Percentiles rank a stretch among this genome's conserved stretches.
Evolutionary conservation across 2,329 filamentous ascomycete species (phyloP).

Genomic region (Aspergillus aculeatus): DNA sequence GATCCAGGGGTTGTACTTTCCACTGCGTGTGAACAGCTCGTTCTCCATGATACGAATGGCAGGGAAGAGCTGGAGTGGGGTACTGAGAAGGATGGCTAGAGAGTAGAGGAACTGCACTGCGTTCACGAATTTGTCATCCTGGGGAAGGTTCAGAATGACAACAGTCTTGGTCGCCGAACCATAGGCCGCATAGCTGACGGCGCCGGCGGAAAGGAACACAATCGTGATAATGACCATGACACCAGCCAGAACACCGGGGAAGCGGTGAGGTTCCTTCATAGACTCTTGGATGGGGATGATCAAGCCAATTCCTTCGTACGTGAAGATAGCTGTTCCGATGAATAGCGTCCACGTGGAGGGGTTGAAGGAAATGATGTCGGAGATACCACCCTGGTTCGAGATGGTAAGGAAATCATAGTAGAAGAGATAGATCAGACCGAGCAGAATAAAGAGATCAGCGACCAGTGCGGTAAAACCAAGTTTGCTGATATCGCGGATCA

Average conservation of each 20-base stretch:
- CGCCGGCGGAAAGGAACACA: conserved; percentile 87
- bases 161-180: conserved; percentile 95
- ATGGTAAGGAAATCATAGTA: conserved; percentile 93
- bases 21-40: conserved; percentile 86
- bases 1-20: conserved; percentile 97
- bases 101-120: conserved; percentile 95
- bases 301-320: conserved; percentile 94
- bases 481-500: conserved; percentile 95
- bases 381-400: conserved; percentile 66
- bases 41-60: conserved; percentile 96
- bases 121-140: conserved; percentile 94
- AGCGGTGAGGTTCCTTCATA: conserved; percentile 88
- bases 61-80: conserved; percentile 93
- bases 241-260: conserved; percentile 79
- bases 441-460: conserved; percentile 89
- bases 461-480: conserved; percentile 91
- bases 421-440: conserved; percentile 89
- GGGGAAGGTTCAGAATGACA: conserved; percentile 90
- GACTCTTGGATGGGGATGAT: conserved; percentile 98
- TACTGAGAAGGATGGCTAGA: conserved; percentile 93
- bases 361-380: conserved; percentile 91
- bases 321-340: conserved; percentile 98
- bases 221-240: conserved; percentile 96
- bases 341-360: conserved; percentile 91
- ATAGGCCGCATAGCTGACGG: conserved; percentile 92